Evolutionary conservation across 2,329 filamentous ascomycete genomes (phyloP), one percentile per base, ranked within the genome.

Genomic region (Paecilomyces dactylethromorphus): DNA sequence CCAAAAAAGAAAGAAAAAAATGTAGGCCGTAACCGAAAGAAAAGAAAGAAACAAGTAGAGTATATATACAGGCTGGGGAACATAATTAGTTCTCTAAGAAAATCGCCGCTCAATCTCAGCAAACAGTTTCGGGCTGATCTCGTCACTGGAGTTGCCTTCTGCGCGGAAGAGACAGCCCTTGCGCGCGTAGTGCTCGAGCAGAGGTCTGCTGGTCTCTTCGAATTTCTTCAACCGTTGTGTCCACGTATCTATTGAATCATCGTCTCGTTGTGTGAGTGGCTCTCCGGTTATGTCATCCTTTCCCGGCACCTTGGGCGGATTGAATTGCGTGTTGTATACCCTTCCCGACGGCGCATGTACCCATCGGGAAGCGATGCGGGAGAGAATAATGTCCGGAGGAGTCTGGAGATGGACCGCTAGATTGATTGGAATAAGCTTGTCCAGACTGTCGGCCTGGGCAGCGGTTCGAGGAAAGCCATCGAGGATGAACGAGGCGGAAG

Each of bases 391-490:
- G 8, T 88, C 84, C 33, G 90, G 85, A 0, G 94, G 94, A 0
- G 93, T 97, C 70, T 88, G 84, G 66, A 97, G 82, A 58, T 90
- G 91, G 60, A 97, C 88, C 54, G 92, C 94, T 61, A 97, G 84
- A 76, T 99, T 99, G 73, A 99, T 92, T n/a, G 93, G 92, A 32
- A 97, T 84, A 33, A 97, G 82, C 53, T 80, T 78, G 71, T 96
- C 92, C 54, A 97, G 83, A 59, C 87, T 87, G 50, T 78, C 74
- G 29, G 92, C 94, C 76, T 99, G 94, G 2, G 79, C 71, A 0
- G 90, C 89, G 6, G 91, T 99, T 64, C 94, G 89, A 1, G 94
- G 94, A 75, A 97, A 99, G 15, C 94, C 94, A 72, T 99, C 94
- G 56, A 99, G 88, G 63, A 99, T 89, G 74, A 97, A 97, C 0